A percentile compares a stretch with the other conserved stretches of the same genome.
Evolutionary conservation across 768 basidiomycete genomes (phyloP).

Genomic region (Collybiopsis confluens): DNA sequence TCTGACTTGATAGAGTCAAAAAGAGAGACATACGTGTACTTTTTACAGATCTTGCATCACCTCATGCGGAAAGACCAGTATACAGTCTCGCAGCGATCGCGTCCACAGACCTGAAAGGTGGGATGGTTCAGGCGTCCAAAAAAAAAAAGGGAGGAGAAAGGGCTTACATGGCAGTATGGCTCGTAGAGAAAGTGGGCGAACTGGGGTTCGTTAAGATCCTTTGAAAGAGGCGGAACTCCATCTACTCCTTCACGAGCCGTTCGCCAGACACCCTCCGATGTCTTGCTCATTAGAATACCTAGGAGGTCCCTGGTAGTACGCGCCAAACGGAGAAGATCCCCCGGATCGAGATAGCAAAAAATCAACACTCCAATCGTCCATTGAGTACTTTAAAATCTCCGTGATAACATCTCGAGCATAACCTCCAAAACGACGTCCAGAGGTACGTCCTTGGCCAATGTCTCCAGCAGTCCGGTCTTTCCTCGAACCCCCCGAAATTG

Average conservation of each 20-base stretch:
- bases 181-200: slow-evolving; percentile 51
- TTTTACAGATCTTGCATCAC: slow-evolving; percentile 27
- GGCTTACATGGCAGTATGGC: slow-evolving; percentile 46
- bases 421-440: slow-evolving; percentile 8
- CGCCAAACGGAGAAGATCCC: slow-evolving; percentile 47
- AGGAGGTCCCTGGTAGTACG: slow-evolving; percentile 48
- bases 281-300: slow-evolving; percentile 39
- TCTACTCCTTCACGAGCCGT: slow-evolving; percentile 35
- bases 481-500: slow-evolving; percentile 3
- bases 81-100: slow-evolving; percentile 23
- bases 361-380: slow-evolving; percentile 42
- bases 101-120: slow-evolving; percentile 24
- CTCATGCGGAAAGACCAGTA: slow-evolving; percentile 27
- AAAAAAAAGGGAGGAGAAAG: neutral
- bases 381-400: neutral
- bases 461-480: slow-evolving; percentile 3
- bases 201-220: slow-evolving; percentile 44
- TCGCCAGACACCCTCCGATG: slow-evolving; percentile 47
- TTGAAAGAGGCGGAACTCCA: slow-evolving; percentile 43
- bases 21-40: slow-evolving; percentile 17
- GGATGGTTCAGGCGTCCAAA: slow-evolving; percentile 8
- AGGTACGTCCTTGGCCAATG: neutral
- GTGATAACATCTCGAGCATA: neutral
- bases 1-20: no score
- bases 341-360: slow-evolving; percentile 43